A percentile compares a stretch with the other conserved stretches of the same genome.
These are phyloP conservation scores for Nitzschia palea DNA, from an alignment of 108 stramenopile genomes.

Conservation along the genomic window DNA sequence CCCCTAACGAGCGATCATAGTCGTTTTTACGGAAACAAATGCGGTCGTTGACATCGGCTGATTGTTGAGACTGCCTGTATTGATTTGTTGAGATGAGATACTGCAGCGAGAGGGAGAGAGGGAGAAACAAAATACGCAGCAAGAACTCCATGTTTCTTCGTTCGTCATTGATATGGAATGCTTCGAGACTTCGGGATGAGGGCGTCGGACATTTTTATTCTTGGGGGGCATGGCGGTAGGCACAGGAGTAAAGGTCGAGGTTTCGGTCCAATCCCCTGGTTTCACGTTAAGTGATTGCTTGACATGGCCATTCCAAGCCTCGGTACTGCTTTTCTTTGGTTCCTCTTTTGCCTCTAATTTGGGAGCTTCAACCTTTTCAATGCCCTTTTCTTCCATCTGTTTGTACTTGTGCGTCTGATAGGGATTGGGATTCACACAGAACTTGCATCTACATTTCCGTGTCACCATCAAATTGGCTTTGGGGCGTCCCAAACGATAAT, in stretches of 20 bases:
- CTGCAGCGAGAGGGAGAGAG: too few relatives aligned
- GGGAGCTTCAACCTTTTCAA: background rate
- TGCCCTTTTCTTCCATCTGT: slow-evolving; percentile 6
- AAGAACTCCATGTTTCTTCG: too few relatives aligned
- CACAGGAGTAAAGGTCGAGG: slow-evolving; percentile 3
- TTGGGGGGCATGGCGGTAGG: slow-evolving; percentile 6
- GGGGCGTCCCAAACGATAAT: slow-evolving; percentile 15
- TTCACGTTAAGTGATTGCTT: background rate
- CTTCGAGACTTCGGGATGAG: too few relatives aligned
- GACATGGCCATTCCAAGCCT: slow-evolving; percentile 3
- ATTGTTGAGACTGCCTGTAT: too few relatives aligned
- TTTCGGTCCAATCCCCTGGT: slow-evolving; percentile 12
- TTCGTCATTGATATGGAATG: too few relatives aligned
- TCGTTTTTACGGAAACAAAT: too few relatives aligned
- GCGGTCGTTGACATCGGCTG: too few relatives aligned
- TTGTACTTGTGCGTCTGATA: slow-evolving; percentile 42
- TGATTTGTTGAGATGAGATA: too few relatives aligned
- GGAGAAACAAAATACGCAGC: too few relatives aligned
- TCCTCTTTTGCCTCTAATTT: background rate
- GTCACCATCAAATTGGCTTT: slow-evolving; percentile 27
- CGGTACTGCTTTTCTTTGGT: background rate
- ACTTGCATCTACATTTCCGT: slow-evolving; percentile 25
- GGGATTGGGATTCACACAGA: slow-evolving; percentile 33
- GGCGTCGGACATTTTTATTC: too few relatives aligned
- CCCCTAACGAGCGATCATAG: too few relatives aligned